Conservation (phyloP, 164 flowering plant species). For the Vitis rotundifolia region DNA sequence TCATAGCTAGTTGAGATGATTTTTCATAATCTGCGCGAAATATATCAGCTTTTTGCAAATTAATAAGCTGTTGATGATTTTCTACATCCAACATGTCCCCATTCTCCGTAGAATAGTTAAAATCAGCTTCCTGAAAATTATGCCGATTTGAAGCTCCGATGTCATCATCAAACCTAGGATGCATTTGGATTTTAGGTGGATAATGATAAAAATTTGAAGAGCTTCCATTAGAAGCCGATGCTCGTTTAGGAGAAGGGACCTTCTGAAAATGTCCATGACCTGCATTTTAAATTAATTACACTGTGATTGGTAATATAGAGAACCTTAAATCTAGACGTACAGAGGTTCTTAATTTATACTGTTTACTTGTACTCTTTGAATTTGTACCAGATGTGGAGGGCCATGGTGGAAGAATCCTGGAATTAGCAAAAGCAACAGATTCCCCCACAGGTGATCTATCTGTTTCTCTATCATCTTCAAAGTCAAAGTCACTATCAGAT, state of each 20-base stretch:
- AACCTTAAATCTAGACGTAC: not conserved
- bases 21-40: slow-evolving; percentile 28
- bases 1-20: slow-evolving; percentile 37
- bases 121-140: slow-evolving; percentile 9
- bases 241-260: slow-evolving; percentile 22
- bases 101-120: slow-evolving; percentile 17
- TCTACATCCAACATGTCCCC: slow-evolving; percentile 3
- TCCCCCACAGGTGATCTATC: slow-evolving; percentile 14
- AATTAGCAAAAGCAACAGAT: slow-evolving; percentile 16
- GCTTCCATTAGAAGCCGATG: slow-evolving; percentile 26
- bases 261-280: slow-evolving; percentile 32
- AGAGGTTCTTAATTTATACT: not conserved
- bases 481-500: slow-evolving; percentile 67
- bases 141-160: slow-evolving; percentile 17
- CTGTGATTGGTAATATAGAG: not conserved
- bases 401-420: slow-evolving; percentile 57
- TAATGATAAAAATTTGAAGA: slow-evolving; percentile 16
- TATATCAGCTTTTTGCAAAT: slow-evolving; percentile 24
- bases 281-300: slow-evolving; percentile 22
- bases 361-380: slow-evolving; percentile 23
- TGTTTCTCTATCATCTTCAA: slow-evolving; percentile 29
- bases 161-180: slow-evolving; percentile 14
- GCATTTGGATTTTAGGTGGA: slow-evolving; percentile 13
- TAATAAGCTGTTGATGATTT: slow-evolving; percentile 14
- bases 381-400: slow-evolving; percentile 26